Conservation (phyloP, 345 rosid genomes). For the Populus pruinosa region DNA sequence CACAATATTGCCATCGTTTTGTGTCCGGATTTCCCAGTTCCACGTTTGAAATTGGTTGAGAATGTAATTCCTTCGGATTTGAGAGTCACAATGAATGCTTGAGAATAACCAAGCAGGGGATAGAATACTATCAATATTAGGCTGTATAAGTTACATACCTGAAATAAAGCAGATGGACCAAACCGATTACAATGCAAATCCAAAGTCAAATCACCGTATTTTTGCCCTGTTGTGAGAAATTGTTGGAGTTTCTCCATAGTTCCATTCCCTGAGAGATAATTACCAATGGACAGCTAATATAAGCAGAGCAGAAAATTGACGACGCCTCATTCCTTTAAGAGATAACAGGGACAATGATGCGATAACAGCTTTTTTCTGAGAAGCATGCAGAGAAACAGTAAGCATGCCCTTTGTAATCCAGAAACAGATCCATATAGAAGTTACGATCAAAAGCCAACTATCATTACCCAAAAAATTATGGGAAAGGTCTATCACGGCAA, state of each 20-base stretch:
- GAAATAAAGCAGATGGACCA: conserved; percentile 91
- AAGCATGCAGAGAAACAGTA: not conserved
- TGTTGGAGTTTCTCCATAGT: conserved; percentile 88
- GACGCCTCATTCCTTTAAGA: not conserved
- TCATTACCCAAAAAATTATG: conserved; percentile 82
- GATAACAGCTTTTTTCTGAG: not conserved
- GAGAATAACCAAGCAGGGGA: not conserved
- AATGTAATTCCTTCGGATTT: no score
- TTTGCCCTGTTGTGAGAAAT: conserved; percentile 63
- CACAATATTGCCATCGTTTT: no score
- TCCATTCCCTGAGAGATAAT: conserved; percentile 68
- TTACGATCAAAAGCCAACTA: conserved; percentile 12
- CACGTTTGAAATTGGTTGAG: no score
- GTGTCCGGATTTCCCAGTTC: no score
- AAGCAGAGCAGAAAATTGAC: not conserved
- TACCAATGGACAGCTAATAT: conserved; percentile 21
- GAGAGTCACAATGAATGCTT: not conserved
- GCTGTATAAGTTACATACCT: conserved; percentile 42
- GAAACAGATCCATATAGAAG: not conserved
- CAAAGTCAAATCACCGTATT: conserved; percentile 74
- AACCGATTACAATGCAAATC: conserved; percentile 95
- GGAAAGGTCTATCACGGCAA: conserved; percentile 74
- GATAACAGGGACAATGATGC: not conserved
- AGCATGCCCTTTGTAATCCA: not conserved
- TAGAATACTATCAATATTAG: not conserved